phyloP scores from a whole-genome alignment of 352 stramenopile species.

The Ophiocytium majus region DNA sequence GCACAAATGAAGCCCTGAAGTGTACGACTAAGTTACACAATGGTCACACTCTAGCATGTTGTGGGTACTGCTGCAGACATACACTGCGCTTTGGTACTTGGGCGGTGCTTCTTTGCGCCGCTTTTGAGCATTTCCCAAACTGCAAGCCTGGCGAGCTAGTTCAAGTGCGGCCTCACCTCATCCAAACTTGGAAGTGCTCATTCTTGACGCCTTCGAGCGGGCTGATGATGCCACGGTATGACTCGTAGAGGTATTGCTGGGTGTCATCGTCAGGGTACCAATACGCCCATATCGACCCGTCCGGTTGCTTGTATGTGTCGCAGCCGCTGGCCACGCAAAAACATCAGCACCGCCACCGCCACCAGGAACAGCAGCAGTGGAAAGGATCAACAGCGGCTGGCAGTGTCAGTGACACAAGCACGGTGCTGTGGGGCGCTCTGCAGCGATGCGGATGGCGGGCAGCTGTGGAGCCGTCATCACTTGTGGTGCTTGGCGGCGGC shows the following conservation, averaged over 20 bases:
- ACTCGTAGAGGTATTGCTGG: slow-evolving; percentile 66
- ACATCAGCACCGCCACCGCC: background rate
- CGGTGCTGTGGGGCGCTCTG: slow-evolving; percentile 4
- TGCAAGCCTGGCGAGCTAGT: too few relatives aligned
- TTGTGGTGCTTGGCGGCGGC: too few relatives aligned
- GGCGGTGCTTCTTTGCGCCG: too few relatives aligned
- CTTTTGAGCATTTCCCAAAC: too few relatives aligned
- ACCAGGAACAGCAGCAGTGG: background rate
- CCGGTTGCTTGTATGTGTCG: background rate
- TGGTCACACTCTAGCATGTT: too few relatives aligned
- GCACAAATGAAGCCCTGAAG: too few relatives aligned
- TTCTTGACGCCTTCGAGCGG: slow-evolving; percentile 82
- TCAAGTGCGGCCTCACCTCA: slow-evolving; percentile 68
- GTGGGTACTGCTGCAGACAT: too few relatives aligned
- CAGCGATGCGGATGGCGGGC: slow-evolving; percentile 11
- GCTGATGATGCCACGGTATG: slow-evolving; percentile 45
- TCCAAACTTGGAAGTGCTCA: slow-evolving; percentile 99
- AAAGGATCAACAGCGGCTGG: background rate
- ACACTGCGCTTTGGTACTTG: too few relatives aligned
- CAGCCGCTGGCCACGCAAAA: background rate
- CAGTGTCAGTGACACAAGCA: background rate
- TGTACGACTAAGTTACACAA: too few relatives aligned
- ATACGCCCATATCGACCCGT: slow-evolving; percentile 65
- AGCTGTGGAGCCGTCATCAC: slow-evolving; percentile 24
- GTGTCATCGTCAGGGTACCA: slow-evolving; percentile 70